A percentile compares a stretch with the other conserved stretches of the same genome.
Conservation (phyloP, 768 basidiomycete genomes). For the Lentinula guzmanii region DNA sequence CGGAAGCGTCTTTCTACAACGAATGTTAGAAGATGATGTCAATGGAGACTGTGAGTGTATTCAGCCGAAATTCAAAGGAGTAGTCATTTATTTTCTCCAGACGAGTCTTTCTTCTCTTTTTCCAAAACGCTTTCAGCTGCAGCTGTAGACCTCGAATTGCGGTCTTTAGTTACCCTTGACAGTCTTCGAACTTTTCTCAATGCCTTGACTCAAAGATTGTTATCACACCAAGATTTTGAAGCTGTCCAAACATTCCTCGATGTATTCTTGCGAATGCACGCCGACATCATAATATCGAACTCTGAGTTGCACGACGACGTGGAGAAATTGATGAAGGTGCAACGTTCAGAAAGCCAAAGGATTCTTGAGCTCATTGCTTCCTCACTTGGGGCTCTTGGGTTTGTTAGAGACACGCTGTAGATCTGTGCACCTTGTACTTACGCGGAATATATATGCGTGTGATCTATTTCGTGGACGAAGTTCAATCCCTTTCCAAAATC, state of each 20-base stretch:
- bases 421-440: background rate
- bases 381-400: constrained; percentile 69
- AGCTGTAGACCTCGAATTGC: constrained; percentile 85
- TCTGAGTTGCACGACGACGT: constrained; percentile 55
- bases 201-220: constrained; percentile 67
- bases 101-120: constrained; percentile 79
- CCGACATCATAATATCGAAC: constrained; percentile 72
- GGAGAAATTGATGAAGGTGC: constrained; percentile 54
- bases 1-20: constrained; percentile 68
- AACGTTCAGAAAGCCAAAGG: constrained; percentile 72
- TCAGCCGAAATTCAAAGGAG: background rate
- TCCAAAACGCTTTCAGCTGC: constrained; percentile 86
- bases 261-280: constrained; percentile 82
- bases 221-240: constrained; percentile 87
- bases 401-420: constrained; percentile 65
- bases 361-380: constrained; percentile 70
- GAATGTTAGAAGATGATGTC: constrained; percentile 47
- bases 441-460: background rate
- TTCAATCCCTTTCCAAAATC: constrained; percentile 1
- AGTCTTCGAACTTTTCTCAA: constrained; percentile 64
- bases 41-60: constrained; percentile 63
- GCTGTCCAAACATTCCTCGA: constrained; percentile 85
- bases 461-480: background rate
- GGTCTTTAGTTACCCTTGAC: constrained; percentile 63
- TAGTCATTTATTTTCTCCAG: constrained; percentile 27